Evolutionary conservation across 164 flowering plant genomes (phyloP).

Genomic region (Protea cynaroides): DNA sequence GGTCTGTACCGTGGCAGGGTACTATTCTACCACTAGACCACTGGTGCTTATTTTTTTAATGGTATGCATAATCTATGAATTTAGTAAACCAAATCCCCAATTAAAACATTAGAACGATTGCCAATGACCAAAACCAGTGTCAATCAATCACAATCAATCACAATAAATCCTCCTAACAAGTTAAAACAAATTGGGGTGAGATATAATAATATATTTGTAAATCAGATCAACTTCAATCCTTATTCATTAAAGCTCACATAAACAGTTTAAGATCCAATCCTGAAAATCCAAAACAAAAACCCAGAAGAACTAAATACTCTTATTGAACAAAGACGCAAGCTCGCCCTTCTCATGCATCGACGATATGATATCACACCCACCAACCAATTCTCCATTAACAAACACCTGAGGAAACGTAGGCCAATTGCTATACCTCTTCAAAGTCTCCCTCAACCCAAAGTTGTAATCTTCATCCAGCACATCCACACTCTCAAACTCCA

Average conservation of each 20-base stretch:
- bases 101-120: no score
- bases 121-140: no score
- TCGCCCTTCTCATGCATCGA: constrained; percentile 92
- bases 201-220: no score
- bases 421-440: constrained; percentile 91
- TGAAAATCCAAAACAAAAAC: neutral
- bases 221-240: no score
- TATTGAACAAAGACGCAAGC: constrained; percentile 49
- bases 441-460: constrained; percentile 66
- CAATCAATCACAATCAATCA: no score
- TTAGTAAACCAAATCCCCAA: no score
- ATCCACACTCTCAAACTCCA: constrained; percentile 77
- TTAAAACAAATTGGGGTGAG: no score
- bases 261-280: neutral
- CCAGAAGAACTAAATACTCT: constrained; percentile 18
- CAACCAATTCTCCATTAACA: constrained; percentile 78
- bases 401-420: constrained; percentile 96
- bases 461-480: constrained; percentile 95
- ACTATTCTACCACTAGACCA: constrained; percentile 99
- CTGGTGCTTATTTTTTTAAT: no score
- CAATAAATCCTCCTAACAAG: no score
- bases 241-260: no score
- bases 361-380: constrained; percentile 78
- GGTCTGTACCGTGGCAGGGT: constrained; percentile 99
- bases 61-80: no score